These are phyloP conservation scores for Bruguiera hainesii DNA, from an alignment of 441 rosid genomes.

Conservation along the genomic window DNA sequence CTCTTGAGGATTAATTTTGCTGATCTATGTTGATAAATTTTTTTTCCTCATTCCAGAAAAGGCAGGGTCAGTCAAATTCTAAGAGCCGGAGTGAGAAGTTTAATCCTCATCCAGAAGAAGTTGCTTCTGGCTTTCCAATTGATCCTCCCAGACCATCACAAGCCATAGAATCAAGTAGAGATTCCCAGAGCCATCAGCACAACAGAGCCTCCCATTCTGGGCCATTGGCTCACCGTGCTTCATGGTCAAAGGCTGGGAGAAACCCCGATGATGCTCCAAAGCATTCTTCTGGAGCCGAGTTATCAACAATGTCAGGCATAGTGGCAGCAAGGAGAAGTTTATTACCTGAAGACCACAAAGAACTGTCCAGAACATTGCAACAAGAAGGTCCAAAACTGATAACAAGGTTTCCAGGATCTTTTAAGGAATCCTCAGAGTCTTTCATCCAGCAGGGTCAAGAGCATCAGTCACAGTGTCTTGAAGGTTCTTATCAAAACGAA, in stretches of 20 bases:
- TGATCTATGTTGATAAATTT: background rate
- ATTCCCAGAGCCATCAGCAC: constrained; percentile 56
- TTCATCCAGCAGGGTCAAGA: constrained; percentile 47
- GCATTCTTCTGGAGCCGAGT: constrained; percentile 52
- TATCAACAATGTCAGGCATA: constrained; percentile 50
- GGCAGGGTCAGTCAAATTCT: constrained; percentile 63
- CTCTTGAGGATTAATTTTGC: too few species aligned
- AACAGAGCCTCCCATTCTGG: constrained; percentile 94
- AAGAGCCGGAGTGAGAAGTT: constrained; percentile 97
- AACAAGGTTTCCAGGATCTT: constrained; percentile 82
- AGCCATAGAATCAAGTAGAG: constrained; percentile 52
- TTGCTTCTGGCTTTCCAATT: constrained; percentile 93
- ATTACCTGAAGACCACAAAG: constrained; percentile 49
- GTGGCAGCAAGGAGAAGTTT: constrained; percentile 54
- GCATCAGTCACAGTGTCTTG: constrained; percentile 38
- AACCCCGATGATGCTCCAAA: constrained; percentile 61
- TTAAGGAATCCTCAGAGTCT: constrained; percentile 75
- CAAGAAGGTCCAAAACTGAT: constrained; percentile 59
- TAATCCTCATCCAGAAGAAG: constrained; percentile 94
- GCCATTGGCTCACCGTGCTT: constrained; percentile 71
- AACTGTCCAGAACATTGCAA: constrained; percentile 41
- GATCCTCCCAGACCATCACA: constrained; percentile 96
- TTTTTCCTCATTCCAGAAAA: constrained; percentile 49
- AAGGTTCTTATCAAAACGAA: constrained; percentile 41
- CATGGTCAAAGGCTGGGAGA: constrained; percentile 70